A percentile compares a stretch with the other conserved stretches of the same genome.
Conservation (phyloP, 2,329 filamentous ascomycete genomes). For the Colletotrichum sansevieriae region DNA sequence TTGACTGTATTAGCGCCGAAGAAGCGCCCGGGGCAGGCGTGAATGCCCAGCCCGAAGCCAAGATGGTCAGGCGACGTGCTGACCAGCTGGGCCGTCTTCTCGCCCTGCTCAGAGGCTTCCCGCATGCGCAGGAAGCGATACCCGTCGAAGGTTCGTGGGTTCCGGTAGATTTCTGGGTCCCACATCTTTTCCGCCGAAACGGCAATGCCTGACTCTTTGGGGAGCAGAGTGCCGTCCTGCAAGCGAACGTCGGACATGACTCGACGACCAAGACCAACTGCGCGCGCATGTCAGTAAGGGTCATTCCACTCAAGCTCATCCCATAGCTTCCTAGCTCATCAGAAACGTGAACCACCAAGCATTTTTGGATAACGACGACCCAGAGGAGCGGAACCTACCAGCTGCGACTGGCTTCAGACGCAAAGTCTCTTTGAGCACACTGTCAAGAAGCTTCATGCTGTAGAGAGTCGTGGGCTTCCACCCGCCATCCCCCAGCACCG, state of each 20-base stretch:
- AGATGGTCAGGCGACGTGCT: slow-evolving; percentile 50
- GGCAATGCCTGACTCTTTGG: slow-evolving; percentile 43
- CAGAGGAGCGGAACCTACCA: slow-evolving; percentile 9
- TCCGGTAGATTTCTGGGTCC: slow-evolving; percentile 45
- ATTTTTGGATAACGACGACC: background rate
- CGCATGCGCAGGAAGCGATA: slow-evolving; percentile 49
- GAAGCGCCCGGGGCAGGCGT: slow-evolving; percentile 58
- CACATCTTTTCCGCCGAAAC: slow-evolving; percentile 43
- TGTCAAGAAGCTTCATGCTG: slow-evolving; percentile 36
- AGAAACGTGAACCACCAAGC: background rate
- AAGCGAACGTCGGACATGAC: slow-evolving; percentile 26
- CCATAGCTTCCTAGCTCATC: background rate
- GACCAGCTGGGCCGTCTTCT: slow-evolving; percentile 50
- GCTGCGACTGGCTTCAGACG: slow-evolving; percentile 32
- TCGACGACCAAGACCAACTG: slow-evolving; percentile 30
- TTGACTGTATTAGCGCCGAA: slow-evolving; percentile 58
- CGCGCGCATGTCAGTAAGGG: background rate
- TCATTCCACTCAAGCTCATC: background rate
- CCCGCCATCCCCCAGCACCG: slow-evolving; percentile 10
- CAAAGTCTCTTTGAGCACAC: slow-evolving; percentile 37
- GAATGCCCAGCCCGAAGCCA: slow-evolving; percentile 56
- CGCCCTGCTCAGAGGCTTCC: slow-evolving; percentile 42
- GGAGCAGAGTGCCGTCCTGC: slow-evolving; percentile 44
- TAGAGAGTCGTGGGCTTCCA: slow-evolving; percentile 25
- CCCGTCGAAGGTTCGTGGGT: slow-evolving; percentile 46